Base-by-base conservation (phyloP, 495 filamentous ascomycete genomes). In the Lichina pygmaea region DNA sequence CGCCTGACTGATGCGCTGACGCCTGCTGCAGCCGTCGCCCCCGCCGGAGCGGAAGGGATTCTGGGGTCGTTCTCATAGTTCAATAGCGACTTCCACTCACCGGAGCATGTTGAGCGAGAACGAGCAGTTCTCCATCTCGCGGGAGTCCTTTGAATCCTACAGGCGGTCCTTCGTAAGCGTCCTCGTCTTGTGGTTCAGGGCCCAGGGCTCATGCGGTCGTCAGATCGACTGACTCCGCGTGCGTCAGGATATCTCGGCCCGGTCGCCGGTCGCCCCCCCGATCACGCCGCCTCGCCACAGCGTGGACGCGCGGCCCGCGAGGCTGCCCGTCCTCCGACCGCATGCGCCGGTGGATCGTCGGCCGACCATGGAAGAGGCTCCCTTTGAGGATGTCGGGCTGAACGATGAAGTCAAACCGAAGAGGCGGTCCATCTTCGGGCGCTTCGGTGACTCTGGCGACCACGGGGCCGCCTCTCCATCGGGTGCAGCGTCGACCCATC, bases 71-170 rank as follows among this genome's bases (percentile, higher is more conserved):
- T 77, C 76, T 39, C 73, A 78, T 30, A 66, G 65, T 40, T 73
- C 77, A 8, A 72, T 72, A 10, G 70, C 67, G 51, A 71, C 75
- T 1, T 79, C 79, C 7, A 80, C 77, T 55, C 79, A 77, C 48
- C 69, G 70, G 31, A 73, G 70, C 52, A 67, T 76, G 46, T 63
- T 84, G 46, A 67, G 75, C 53, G 79, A 86, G 48, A 81, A 84
- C 54, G 89, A 95, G 54, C 86, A 81, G 17, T 97, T 97, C 60
- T 82, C 78, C 44, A 97, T 97, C 60, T 93, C 89, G 33, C 75
- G 89, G 52, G 89, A 97, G 61, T 93, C 85, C 8, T 97, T 95
- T 58, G 89, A 97, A 57, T 93, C 86, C 31, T 97, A 97, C 58
- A 72, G 89, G 44, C 76, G 89, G 49, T 94, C 89, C 48, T 97